Evolutionary conservation across 129 eudicot species (phyloP), one percentile per base, ranked within the genome.

Genomic region (Scalesia atractyloides): DNA sequence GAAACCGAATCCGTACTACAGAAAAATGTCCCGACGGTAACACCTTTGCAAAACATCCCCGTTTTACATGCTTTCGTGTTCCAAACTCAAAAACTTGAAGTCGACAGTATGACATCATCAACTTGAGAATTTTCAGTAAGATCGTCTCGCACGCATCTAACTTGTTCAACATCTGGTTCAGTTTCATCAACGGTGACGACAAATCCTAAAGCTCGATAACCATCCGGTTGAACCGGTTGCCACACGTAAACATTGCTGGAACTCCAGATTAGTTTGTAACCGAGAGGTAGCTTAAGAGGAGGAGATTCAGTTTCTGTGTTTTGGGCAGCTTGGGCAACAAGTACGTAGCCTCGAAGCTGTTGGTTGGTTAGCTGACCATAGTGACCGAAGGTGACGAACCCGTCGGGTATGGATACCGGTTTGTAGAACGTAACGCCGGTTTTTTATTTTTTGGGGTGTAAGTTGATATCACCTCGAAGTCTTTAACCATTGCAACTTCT

Each of bases 31-130:
- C 99, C 99, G 6, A 84, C 87, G 5, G 89, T 73, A 39, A 94
- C 97, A 18, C 99, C 97, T 76, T 33, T 78, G 57, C 89, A 82
- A 20, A 82, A 73, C 94, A 94, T 88, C 12, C 99, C 99, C 47
- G 96, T 84, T 49, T 60, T 46, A 67, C 93, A 75, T 0, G 99
- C 91, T 52, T 96, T 84, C 13, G 92, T 86, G 74, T 60, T 83
- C 93, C 96, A 94, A 58, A 90, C 74, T 52, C 68, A 58, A 64
- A 87, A 53, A 50, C 26, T 76, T 1, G 88, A 84, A 52, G 24
- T 19, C 14, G 63, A 47, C 12, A 82, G 83, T 33, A 87, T 79
- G 43, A 80, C 34, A 20, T 84, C 89, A 78, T 64, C 60, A 36
- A 72, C 70, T 71, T 90, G 85, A 49, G 96, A 88, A 20, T 41